Evolutionary conservation across 345 rosid species (phyloP).

Genomic region (Tarenaya hassleriana): DNA sequence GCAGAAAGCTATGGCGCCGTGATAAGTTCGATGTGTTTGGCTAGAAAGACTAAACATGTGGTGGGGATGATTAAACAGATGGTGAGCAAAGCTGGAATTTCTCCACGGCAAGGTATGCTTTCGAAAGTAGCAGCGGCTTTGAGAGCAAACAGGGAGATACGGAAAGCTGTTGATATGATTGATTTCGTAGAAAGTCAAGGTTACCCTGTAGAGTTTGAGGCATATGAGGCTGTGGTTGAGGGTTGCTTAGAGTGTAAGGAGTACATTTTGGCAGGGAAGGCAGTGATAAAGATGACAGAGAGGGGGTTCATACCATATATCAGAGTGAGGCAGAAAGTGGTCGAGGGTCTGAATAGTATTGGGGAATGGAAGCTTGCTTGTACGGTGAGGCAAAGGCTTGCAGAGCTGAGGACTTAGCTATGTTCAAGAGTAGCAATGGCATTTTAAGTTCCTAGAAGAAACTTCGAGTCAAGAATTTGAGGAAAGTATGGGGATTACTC

Average conservation of each 20-base stretch:
- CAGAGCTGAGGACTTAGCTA: slow-evolving; percentile 49
- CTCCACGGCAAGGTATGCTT: slow-evolving; percentile 56
- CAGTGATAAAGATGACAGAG: slow-evolving; percentile 59
- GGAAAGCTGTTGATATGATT: slow-evolving; percentile 61
- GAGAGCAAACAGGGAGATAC: slow-evolving; percentile 54
- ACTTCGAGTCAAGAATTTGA: slow-evolving; percentile 6
- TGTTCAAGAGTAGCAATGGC: slow-evolving; percentile 9
- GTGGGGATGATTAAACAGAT: slow-evolving; percentile 57
- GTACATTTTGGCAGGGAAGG: slow-evolving; percentile 66
- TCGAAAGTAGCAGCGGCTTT: slow-evolving; percentile 50
- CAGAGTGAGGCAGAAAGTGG: slow-evolving; percentile 60
- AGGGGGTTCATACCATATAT: slow-evolving; percentile 78
- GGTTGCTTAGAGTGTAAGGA: slow-evolving; percentile 65
- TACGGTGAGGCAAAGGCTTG: slow-evolving; percentile 61
- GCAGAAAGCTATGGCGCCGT: slow-evolving; percentile 53
- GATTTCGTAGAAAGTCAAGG: slow-evolving; percentile 61
- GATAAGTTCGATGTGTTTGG: slow-evolving; percentile 44
- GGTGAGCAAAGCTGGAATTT: slow-evolving; percentile 58
- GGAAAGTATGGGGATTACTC: slow-evolving; percentile 8
- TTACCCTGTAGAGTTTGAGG: slow-evolving; percentile 51
- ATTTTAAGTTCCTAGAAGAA: slow-evolving; percentile 12
- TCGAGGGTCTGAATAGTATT: slow-evolving; percentile 46
- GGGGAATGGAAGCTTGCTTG: slow-evolving; percentile 64
- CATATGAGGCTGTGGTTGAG: slow-evolving; percentile 51
- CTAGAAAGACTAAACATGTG: slow-evolving; percentile 50